Percentiles rank a stretch among this genome's conserved stretches.
These are phyloP conservation scores for Blastocystis sp. DNA, from an alignment of 352 stramenopile species.

Conservation along the genomic window DNA sequence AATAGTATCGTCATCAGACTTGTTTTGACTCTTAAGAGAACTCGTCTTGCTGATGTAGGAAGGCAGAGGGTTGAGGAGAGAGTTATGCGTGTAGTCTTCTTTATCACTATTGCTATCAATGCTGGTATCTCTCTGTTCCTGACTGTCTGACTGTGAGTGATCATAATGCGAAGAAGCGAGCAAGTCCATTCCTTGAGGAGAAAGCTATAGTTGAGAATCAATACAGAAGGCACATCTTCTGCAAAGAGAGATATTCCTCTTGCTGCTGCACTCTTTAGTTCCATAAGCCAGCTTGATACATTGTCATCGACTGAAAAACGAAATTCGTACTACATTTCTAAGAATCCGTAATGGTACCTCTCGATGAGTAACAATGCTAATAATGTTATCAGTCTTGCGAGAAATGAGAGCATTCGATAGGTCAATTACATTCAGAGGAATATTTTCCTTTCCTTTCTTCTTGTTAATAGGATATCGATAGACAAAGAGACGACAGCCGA, in stretches of 20 bases:
- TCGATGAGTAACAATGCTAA: constrained; percentile 13
- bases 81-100: background rate
- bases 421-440: constrained; percentile 49
- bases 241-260: background rate
- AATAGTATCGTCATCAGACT: background rate
- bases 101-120: background rate
- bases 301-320: background rate
- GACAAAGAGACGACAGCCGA: constrained; percentile 35
- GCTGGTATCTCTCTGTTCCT: background rate
- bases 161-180: background rate
- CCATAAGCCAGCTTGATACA: background rate
- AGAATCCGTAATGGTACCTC: background rate
- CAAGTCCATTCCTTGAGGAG: background rate
- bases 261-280: constrained; percentile 8
- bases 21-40: background rate
- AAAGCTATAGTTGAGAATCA: background rate
- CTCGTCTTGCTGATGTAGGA: background rate
- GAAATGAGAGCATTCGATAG: constrained; percentile 40
- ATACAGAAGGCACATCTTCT: background rate
- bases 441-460: background rate
- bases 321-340: constrained; percentile 25
- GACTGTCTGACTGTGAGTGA: background rate
- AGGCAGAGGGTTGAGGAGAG: background rate
- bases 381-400: background rate
- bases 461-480: constrained; percentile 37